A percentile compares a stretch with the other conserved stretches of the same genome.
Conservation (phyloP, 2,329 filamentous ascomycete genomes). For the Diaporthe australafricana region DNA sequence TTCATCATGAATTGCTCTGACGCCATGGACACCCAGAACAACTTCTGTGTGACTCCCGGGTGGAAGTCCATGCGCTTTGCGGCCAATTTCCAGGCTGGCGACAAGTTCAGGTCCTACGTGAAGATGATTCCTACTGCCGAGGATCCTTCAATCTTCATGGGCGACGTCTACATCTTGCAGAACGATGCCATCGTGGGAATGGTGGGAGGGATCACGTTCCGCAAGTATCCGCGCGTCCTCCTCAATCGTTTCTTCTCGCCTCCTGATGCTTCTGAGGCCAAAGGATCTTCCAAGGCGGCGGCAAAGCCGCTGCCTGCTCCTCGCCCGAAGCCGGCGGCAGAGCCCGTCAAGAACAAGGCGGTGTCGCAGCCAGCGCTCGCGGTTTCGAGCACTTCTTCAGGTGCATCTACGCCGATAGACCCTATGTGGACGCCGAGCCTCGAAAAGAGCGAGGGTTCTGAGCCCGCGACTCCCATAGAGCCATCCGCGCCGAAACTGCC, state of each 20-base stretch:
- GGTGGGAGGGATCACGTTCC: not conserved
- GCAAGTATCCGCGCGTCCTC: not conserved
- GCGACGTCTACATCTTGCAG: constrained; percentile 15
- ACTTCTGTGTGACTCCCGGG: constrained; percentile 16
- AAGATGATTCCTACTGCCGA: not conserved
- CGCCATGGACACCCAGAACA: not conserved
- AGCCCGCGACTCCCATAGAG: not conserved
- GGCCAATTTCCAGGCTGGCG: not conserved
- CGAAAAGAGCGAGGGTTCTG: constrained; percentile 45
- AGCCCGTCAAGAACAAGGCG: not conserved
- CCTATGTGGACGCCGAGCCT: constrained; percentile 48
- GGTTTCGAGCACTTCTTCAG: constrained; percentile 18
- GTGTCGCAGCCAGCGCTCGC: constrained; percentile 39
- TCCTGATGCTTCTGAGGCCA: not conserved
- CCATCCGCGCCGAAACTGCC: not conserved
- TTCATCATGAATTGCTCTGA: constrained; percentile 4
- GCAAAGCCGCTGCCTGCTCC: not conserved
- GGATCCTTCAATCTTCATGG: not conserved
- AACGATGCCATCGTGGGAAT: not conserved
- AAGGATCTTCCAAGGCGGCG: not conserved
- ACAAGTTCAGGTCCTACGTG: not conserved
- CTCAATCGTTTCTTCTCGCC: constrained; percentile 2
- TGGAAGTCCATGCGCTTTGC: constrained; percentile 18
- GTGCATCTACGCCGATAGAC: constrained; percentile 24
- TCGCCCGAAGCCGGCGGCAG: not conserved